A percentile compares a stretch with the other conserved stretches of the same genome.
These are phyloP conservation scores for Entonaema liquescens DNA, from an alignment of 495 filamentous ascomycete species.

Conservation along the genomic window DNA sequence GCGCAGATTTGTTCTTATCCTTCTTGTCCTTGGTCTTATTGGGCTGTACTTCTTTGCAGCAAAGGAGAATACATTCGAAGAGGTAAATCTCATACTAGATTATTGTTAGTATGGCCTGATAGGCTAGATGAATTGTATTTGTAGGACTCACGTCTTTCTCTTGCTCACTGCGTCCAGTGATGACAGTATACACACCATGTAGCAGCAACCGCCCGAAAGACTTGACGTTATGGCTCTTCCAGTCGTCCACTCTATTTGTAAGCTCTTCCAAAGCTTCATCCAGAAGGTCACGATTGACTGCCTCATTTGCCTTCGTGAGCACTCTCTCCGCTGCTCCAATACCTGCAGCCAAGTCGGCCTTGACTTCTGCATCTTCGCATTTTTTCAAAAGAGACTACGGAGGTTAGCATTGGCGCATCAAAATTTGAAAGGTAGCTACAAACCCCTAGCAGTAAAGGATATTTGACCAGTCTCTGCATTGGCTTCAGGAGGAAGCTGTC, in stretches of 20 bases:
- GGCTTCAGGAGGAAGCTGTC: constrained; percentile 95
- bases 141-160: constrained; percentile 79
- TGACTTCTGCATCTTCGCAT: constrained; percentile 72
- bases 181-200: constrained; percentile 91
- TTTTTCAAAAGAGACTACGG: constrained; percentile 84
- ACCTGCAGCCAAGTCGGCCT: constrained; percentile 72
- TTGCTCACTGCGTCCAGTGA: constrained; percentile 84
- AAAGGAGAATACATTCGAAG: constrained; percentile 93
- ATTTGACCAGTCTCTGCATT: constrained; percentile 94
- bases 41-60: constrained; percentile 93
- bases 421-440: constrained; percentile 30
- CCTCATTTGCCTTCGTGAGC: constrained; percentile 84
- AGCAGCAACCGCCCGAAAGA: constrained; percentile 89
- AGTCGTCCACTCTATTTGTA: constrained; percentile 88
- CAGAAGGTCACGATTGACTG: constrained; percentile 85
- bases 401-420: constrained; percentile 1
- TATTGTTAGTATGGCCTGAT: constrained; percentile 34
- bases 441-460: constrained; percentile 89
- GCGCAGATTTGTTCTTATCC: constrained; percentile 61
- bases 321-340: constrained; percentile 79
- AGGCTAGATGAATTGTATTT: not conserved
- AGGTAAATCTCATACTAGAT: constrained; percentile 94
- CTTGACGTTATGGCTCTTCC: constrained; percentile 91
- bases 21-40: constrained; percentile 82
- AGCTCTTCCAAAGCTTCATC: constrained; percentile 82